phyloP scores from a whole-genome alignment of 2,329 filamentous ascomycete species.

The Paracamarosporium sp. region DNA sequence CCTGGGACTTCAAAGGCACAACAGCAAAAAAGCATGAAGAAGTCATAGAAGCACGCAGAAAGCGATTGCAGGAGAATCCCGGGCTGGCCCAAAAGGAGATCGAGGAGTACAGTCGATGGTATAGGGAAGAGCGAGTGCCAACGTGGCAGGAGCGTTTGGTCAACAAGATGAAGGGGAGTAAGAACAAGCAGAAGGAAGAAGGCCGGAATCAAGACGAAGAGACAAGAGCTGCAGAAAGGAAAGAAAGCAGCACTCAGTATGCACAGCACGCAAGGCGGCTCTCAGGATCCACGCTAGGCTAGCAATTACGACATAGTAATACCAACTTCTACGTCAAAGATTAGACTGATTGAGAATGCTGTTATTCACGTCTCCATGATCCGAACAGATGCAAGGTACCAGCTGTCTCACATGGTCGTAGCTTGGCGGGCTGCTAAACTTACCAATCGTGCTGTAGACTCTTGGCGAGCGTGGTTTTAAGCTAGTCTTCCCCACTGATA shows the following conservation, averaged over 20 bases:
- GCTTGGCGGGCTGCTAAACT: conserved; percentile 5
- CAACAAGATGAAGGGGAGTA: background rate
- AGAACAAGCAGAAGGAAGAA: background rate
- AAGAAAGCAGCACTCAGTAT: background rate
- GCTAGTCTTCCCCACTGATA: conserved; percentile 13
- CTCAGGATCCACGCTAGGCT: background rate
- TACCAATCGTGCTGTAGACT: conserved; percentile 1
- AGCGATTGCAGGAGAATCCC: background rate
- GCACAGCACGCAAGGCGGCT: background rate
- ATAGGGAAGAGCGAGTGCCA: background rate
- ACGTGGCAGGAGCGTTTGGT: background rate
- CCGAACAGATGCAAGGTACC: conserved; percentile 1
- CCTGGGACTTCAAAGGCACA: background rate
- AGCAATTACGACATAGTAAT: background rate
- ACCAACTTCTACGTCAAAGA: background rate
- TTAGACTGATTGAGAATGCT: background rate
- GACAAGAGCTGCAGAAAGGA: background rate
- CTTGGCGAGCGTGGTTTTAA: conserved; percentile 14
- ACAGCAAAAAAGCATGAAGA: background rate
- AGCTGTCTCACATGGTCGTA: background rate
- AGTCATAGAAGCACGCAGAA: background rate
- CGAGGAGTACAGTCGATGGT: background rate
- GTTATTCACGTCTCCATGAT: background rate
- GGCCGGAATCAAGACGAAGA: background rate
- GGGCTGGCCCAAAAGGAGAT: background rate